A percentile compares a stretch with the other conserved stretches of the same genome.
Evolutionary conservation across 2,329 filamentous ascomycete species (phyloP).

Genomic region (Aspergillus novoparasiticus): DNA sequence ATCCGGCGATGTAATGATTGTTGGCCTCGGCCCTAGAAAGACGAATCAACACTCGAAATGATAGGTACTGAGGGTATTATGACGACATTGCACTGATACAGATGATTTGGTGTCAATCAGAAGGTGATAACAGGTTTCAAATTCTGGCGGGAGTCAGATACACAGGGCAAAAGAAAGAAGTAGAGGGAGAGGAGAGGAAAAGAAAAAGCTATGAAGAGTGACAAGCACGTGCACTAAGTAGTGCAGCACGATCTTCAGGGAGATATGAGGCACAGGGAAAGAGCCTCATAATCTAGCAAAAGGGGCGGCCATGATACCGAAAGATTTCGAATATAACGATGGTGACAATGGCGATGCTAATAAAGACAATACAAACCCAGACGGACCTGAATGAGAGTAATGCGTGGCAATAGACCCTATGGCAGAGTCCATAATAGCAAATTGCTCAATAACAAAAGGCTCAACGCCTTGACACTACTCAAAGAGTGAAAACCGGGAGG

Average conservation of each 20-base stretch:
- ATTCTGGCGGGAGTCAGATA: background rate
- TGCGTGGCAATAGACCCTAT: background rate
- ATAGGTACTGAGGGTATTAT: background rate
- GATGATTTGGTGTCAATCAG: background rate
- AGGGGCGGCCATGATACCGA: background rate
- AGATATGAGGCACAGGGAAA: background rate
- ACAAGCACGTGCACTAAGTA: background rate
- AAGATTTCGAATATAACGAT: background rate
- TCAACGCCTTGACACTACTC: background rate
- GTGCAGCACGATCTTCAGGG: background rate
- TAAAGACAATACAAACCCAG: background rate
- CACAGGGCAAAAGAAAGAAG: background rate
- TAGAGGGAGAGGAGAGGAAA: background rate
- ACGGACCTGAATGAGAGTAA: background rate
- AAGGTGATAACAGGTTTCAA: background rate
- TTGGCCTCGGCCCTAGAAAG: constrained; percentile 12
- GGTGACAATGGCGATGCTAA: background rate
- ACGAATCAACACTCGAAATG: background rate
- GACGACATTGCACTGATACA: background rate
- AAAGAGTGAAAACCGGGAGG: background rate
- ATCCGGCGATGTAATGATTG: constrained; percentile 25
- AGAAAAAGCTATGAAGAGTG: background rate
- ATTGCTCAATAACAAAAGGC: background rate
- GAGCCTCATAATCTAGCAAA: background rate
- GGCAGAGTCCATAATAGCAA: background rate